These are phyloP conservation scores for Lepidium sativum DNA, from an alignment of 345 rosid species.

Conservation along the genomic window DNA sequence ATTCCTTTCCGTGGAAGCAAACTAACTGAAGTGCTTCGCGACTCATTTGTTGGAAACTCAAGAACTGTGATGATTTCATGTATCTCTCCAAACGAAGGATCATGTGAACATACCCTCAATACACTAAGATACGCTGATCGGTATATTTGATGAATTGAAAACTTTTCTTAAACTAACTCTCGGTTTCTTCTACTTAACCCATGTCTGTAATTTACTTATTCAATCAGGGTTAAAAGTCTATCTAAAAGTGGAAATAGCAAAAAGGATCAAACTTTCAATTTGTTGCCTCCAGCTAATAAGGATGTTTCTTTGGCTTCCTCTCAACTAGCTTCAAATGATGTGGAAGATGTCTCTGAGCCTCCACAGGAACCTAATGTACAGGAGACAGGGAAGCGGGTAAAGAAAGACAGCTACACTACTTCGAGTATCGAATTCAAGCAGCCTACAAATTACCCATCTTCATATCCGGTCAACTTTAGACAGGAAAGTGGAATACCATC, in stretches of 20 bases:
- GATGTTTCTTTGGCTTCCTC: constrained; percentile 49
- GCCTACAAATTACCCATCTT: constrained; percentile 38
- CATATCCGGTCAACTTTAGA: constrained; percentile 35
- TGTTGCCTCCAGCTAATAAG: constrained; percentile 39
- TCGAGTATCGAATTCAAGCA: constrained; percentile 40
- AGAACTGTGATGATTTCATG: constrained; percentile 96
- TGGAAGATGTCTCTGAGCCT: constrained; percentile 48
- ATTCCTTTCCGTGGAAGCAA: constrained; percentile 96
- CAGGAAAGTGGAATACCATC: constrained; percentile 50
- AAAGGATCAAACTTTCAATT: constrained; percentile 57
- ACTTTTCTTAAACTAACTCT: neutral
- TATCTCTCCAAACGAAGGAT: constrained; percentile 94
- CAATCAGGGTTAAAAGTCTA: constrained; percentile 87
- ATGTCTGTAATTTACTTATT: constrained; percentile 10
- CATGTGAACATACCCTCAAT: constrained; percentile 91
- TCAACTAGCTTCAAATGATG: constrained; percentile 32
- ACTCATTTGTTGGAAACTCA: constrained; percentile 93
- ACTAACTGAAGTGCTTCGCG: constrained; percentile 95
- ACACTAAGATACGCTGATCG: constrained; percentile 96
- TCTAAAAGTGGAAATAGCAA: constrained; percentile 77
- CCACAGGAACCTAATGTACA: constrained; percentile 42
- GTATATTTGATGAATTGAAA: constrained; percentile 29
- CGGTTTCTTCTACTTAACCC: neutral
- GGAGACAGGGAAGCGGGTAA: constrained; percentile 41
- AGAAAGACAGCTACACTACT: constrained; percentile 47